Percentiles rank a stretch among this genome's conserved stretches.
Conservation (phyloP, 768 basidiomycete genomes). For the Auricularia cornea region DNA sequence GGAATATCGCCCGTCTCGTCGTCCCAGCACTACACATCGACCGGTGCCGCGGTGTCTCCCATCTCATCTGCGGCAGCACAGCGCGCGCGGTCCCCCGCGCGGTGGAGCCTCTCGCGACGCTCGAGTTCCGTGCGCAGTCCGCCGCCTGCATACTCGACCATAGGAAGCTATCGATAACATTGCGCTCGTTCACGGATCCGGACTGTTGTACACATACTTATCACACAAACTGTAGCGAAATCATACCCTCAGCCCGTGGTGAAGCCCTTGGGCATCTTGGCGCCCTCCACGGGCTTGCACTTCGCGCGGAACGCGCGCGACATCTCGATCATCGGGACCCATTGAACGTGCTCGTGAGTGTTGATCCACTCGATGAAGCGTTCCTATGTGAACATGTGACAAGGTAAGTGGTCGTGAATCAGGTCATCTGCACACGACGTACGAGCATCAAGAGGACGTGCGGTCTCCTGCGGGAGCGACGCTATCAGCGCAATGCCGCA, state of each 20-base stretch:
- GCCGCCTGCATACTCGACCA: too few relatives aligned
- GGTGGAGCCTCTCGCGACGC: too few relatives aligned
- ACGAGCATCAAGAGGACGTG: slow-evolving; percentile 71
- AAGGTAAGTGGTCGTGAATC: background rate
- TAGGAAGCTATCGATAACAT: too few relatives aligned
- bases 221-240: background rate
- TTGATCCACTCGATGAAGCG: slow-evolving; percentile 71
- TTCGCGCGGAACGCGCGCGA: slow-evolving; percentile 51
- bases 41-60: too few relatives aligned
- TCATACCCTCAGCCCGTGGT: too few relatives aligned
- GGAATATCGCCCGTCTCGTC: too few relatives aligned
- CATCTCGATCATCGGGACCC: slow-evolving; percentile 66
- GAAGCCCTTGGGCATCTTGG: slow-evolving; percentile 48
- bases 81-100: too few relatives aligned
- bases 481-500: background rate
- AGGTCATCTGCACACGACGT: slow-evolving; percentile 19
- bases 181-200: too few relatives aligned
- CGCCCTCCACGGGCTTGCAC: slow-evolving; percentile 38
- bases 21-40: too few relatives aligned
- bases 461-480: slow-evolving; percentile 36
- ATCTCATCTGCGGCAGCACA: too few relatives aligned
- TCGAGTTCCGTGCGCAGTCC: too few relatives aligned
- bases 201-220: too few relatives aligned
- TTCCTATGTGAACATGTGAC: slow-evolving; percentile 31
- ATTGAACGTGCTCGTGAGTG: slow-evolving; percentile 57